Base-by-base conservation (phyloP, 495 filamentous ascomycete species). In the Daldinia vernicosa region DNA sequence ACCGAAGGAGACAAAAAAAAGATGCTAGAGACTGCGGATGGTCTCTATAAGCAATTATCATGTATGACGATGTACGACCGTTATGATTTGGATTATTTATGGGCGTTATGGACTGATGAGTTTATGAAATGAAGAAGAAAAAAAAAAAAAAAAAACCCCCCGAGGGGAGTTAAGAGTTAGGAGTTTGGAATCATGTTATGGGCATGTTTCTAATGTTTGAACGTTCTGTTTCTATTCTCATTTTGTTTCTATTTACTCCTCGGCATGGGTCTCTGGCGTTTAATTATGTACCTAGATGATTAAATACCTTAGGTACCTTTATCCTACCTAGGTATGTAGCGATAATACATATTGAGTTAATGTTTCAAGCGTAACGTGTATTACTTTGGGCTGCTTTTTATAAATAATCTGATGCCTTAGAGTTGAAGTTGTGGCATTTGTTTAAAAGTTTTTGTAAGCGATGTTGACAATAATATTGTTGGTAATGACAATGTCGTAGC, bases 1-100 rank as follows among this genome's bases (percentile, higher is more conserved):
- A 45, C 32, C 64, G 64, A 60, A 60, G 57, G 9, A 67, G 50
- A 33, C 12, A 55, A 17, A 57, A 67, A 14, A 1, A 15, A 14
- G 50, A 11, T 4, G 47, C 32, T 6, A 26, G 57, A 19, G 35
- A 47, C 8, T 53, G 33, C 50, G 64, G 64, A 4, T 54, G 50
- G 45, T 67, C 64, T 45, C 22, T 40, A 1, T 66, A 24, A 43
- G 9, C 27, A 12, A 19, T 9, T 40, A 17, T 8, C 0, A 17
- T 17, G n/a, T 15, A 17, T n/a, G 37, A 35, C 7, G 26, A 33
- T 40, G 1, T n/a, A 40, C 6, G 37, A n/a, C 4, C 6, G 39
- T 17, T 40, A 8, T 40, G n/a, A 40, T 40, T 40, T 6, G 5
- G 5, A 17, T 40, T 15, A 1, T 17, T 40, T 40, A 40, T 6